Evolutionary conservation across 78 protist species (phyloP).

Genomic region (Dictyostelium citrinum): DNA sequence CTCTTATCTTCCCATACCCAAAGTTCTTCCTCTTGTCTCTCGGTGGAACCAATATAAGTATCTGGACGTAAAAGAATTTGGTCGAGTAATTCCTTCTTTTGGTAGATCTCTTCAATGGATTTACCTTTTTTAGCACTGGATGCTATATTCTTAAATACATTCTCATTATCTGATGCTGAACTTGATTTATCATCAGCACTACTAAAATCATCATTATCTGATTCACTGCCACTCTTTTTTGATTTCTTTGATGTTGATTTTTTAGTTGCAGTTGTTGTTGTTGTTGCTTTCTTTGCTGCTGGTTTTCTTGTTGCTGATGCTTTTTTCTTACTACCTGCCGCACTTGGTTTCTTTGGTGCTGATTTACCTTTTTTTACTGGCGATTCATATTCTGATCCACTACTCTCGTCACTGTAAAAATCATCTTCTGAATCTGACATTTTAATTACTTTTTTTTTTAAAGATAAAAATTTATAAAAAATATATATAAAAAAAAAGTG

Average conservation of each 20-base stretch:
- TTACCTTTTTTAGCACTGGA: not conserved
- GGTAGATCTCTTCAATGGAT: conserved; percentile 85
- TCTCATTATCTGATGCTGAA: not conserved
- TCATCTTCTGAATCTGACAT: not conserved
- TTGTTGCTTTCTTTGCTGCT: not conserved
- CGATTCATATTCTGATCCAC: conserved; percentile 38
- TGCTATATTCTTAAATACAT: not conserved
- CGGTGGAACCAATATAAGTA: conserved; percentile 96
- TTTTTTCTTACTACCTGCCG: not conserved
- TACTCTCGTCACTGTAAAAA: not conserved
- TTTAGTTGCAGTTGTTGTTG: not conserved
- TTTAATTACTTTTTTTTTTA: not conserved
- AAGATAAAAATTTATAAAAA: too few relatives aligned
- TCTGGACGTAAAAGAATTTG: conserved; percentile 98
- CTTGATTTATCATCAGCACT: not conserved
- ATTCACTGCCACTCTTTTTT: not conserved
- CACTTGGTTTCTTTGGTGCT: not conserved
- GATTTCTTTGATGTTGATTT: not conserved
- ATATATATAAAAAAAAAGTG: too few relatives aligned
- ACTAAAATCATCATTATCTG: not conserved
- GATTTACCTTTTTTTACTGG: not conserved
- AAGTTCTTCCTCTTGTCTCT: conserved; percentile 56
- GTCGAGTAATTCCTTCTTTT: conserved; percentile 91
- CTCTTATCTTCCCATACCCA: conserved; percentile 74
- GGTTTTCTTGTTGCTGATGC: conserved; percentile 5